Base-by-base conservation (phyloP, 495 filamentous ascomycete genomes). In the Sphaerosporella brunnea region DNA sequence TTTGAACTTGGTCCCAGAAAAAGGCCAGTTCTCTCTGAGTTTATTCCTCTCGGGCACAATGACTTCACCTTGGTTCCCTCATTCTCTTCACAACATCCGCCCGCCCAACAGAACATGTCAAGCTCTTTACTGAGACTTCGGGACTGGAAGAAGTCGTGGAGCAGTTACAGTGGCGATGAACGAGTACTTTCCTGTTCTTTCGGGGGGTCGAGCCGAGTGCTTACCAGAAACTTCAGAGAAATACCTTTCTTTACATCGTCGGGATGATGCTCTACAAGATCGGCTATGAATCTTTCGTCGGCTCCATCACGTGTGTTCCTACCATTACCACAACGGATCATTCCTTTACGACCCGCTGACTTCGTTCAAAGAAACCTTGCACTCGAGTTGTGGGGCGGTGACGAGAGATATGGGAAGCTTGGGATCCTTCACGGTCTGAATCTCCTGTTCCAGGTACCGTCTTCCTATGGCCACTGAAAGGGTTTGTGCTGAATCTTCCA, bases 231-330 rank as follows among this genome's bases (percentile, higher is more conserved):
- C 35, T 13, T 5, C 35, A 37, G 35, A 37, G 4, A 18, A 37
- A 37, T 18, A 15, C 18, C 8, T 9, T 37, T 15, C 35, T 69
- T n/a, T 69, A 68, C 51, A 65, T 63, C 35, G 42, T 45, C 13
- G 64, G 64, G 3, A 64, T 66, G 30, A 67, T 66, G 63, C 55
- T 62, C 34, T 68, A 69, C 53, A 68, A 70, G 38, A 63, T 69
- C 25, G 68, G 68, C 2, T 55, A 67, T 5, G 66, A 69, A 32
- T 65, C 66, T 3, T 70, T 70, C 54, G 66, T 66, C 47, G 64
- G 62, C 1, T 66, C 65, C 25, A 62, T 70, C 26, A 56, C 65
- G 30, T 55, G 36, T 26, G 36, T 28, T 21, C n/a, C n/a, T n/a
- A n/a, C n/a, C n/a, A n/a, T n/a, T n/a, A n/a, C n/a, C n/a, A n/a